Base-by-base conservation (phyloP, 2,329 filamentous ascomycete genomes). In the Colletotrichum scovillei region DNA sequence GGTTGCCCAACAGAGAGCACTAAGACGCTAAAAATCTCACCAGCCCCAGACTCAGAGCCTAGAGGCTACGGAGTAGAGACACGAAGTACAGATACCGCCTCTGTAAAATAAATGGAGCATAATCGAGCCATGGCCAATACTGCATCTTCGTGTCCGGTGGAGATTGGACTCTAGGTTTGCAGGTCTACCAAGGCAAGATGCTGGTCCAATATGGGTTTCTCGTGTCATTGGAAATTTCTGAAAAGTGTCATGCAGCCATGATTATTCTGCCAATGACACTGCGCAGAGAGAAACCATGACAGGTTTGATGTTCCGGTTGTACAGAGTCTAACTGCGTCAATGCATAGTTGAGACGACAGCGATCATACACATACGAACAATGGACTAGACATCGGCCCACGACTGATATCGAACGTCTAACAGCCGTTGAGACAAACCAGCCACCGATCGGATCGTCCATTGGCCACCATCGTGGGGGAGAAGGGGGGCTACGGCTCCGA, bases 1-100 rank as follows among this genome's bases (percentile, higher is more conserved):
- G 60, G 42, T 52, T 32, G 42, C 26, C 53, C 38, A 64, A 53
- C 63, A 49, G 53, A 49, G 53, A 35, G 55, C 66, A 49, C 24
- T 60, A 49, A 26, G n/a, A 32, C 69, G 24, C 55, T 60, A 65
- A 49, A 24, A 70, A 70, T 70, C 59, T 60, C 60, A 60, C 42
- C 12, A 24, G 22, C 24, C 49, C 53, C n/a, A 65, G 35, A 52
- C 52, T 19, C 38, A 42, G 38, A 42, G 38, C 16, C 14, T 14
- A 42, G 38, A 19, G 16, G 38, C 38, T 42, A 42, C 32, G 32
- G 32, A 35, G 32, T 35, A 35, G 32, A 35, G 32, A 11, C 32
- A 35, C 32, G 6, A 42, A 12, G 38, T 65, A 35, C 49, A 53
- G 53, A 42, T n/a, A 14, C 52, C 42, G 14, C 26, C 14, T 16